Base-by-base conservation (phyloP, 441 rosid genomes). In the Erodium texanum region DNA sequence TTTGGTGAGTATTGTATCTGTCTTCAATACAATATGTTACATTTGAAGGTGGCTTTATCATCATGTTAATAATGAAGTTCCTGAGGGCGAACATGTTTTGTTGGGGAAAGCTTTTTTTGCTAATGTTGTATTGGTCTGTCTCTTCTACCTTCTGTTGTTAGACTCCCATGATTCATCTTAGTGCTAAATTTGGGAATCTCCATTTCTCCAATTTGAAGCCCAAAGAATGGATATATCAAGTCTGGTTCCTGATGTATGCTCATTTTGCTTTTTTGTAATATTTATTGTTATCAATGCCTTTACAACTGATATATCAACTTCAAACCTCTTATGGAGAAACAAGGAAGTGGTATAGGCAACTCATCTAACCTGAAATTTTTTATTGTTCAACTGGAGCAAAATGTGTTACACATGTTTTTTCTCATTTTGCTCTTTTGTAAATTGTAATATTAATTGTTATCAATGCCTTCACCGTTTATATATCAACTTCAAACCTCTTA, bases 1-100 rank as follows among this genome's bases (percentile, higher is more conserved):
- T 20, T 67, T 69, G 89, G 99, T 94, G 81, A 87, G 93, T 64
- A 50, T 34, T 34, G 43, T 75, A 65, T 45, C 54, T 9, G 41
- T 12, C 20, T 16, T 52, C 66, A 22, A 5, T 36, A 43, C 67
- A 43, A 24, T 63, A 45, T 22, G 45, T 27, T 11, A 4, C 29
- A 27, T n/a, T 24, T 62, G 62, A 34, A 61, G 52, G 59, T 20
- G 23, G 66, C 8, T 41, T 8, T 67, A 20, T 52, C 48, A 54
- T 14, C 27, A 7, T 61, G 27, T 20, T 58, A 8, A 9, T 11
- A 22, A 58, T 22, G 27, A 22, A 58, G 62, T 6, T 11, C 20
- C 2, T 23, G 23, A 23, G 12, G 62, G 62, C 1, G 11, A 4
- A 58, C 20, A 27, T 7, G 7, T 5, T 58, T 58, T 10, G 24